Conservation (phyloP, 2,329 filamentous ascomycete species). For the Endothia cerciana region DNA sequence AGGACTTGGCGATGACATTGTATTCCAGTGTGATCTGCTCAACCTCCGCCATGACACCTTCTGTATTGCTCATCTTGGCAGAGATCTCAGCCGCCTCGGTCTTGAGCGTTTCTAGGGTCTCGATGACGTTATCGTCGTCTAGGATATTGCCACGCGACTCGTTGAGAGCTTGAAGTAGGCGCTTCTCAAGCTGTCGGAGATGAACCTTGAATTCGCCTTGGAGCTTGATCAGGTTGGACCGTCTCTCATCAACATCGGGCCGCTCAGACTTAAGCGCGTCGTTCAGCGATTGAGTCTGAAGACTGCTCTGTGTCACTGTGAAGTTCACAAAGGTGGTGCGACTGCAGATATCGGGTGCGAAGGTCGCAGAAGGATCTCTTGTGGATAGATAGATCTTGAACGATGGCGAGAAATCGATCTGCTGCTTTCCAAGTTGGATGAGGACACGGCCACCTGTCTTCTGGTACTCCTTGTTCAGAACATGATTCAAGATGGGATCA, state of each 20-base stretch:
- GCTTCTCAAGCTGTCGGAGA: slow-evolving; percentile 91
- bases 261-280: slow-evolving; percentile 97
- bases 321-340: slow-evolving; percentile 99
- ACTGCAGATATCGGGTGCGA: slow-evolving; percentile 96
- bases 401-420: slow-evolving; percentile 97
- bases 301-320: slow-evolving; percentile 96
- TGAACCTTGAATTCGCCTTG: slow-evolving; percentile 99
- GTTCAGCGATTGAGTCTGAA: slow-evolving; percentile 96
- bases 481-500: slow-evolving; percentile 96
- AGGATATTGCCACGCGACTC: slow-evolving; percentile 97
- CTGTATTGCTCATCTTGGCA: slow-evolving; percentile 92
- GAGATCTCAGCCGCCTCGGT: slow-evolving; percentile 97
- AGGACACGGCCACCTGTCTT: slow-evolving; percentile 97
- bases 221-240: slow-evolving; percentile 96
- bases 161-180: slow-evolving; percentile 90
- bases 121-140: slow-evolving; percentile 97
- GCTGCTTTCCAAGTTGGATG: slow-evolving; percentile 97
- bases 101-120: slow-evolving; percentile 96
- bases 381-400: slow-evolving; percentile 97
- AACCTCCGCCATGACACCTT: slow-evolving; percentile 97
- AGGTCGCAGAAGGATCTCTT: slow-evolving; percentile 91
- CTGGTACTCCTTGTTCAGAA: slow-evolving; percentile 99
- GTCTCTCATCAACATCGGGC: slow-evolving; percentile 93
- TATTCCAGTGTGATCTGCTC: slow-evolving; percentile 96
- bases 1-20: slow-evolving; percentile 88